These are phyloP conservation scores for Zalaria sp. DNA, from an alignment of 2,329 filamentous ascomycete genomes.

Conservation along the genomic window DNA sequence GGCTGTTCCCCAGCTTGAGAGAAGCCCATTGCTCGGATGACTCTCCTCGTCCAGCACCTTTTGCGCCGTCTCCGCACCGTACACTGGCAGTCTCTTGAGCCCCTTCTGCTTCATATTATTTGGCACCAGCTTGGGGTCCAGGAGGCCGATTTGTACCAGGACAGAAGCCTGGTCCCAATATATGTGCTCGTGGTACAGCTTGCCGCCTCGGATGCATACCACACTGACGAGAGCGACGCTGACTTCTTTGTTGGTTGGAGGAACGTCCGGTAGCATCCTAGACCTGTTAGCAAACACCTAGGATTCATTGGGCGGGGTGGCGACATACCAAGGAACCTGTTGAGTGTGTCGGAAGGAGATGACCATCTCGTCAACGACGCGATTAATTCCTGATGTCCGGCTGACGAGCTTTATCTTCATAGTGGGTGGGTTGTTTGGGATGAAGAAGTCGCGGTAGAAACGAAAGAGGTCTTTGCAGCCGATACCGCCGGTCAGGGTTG, in stretches of 20 bases:
- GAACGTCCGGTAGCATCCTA: constrained; percentile 42
- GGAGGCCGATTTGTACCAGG: constrained; percentile 39
- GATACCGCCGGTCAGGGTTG: constrained; percentile 29
- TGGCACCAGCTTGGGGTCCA: constrained; percentile 40
- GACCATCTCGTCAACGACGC: constrained; percentile 45
- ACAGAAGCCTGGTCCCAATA: constrained; percentile 49
- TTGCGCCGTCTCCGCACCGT: constrained; percentile 25
- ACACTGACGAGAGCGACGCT: constrained; percentile 43
- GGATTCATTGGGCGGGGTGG: neutral
- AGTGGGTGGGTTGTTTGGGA: constrained; percentile 37
- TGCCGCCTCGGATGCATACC: constrained; percentile 37
- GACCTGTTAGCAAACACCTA: constrained; percentile 11
- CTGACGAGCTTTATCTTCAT: constrained; percentile 40
- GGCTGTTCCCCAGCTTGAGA: constrained; percentile 18
- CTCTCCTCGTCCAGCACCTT: constrained; percentile 27
- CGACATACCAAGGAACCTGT: constrained; percentile 35
- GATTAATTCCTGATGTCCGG: constrained; percentile 41
- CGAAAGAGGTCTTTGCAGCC: constrained; percentile 25
- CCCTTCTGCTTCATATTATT: constrained; percentile 26
- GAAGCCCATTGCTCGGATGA: constrained; percentile 25
- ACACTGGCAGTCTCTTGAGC: constrained; percentile 25
- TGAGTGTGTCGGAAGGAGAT: constrained; percentile 42
- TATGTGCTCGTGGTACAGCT: constrained; percentile 40
- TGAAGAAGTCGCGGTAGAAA: constrained; percentile 45
- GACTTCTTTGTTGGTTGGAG: constrained; percentile 40